Conservation (phyloP, 1,284 basidiomycete genomes). For the Porodaedalea pini region DNA sequence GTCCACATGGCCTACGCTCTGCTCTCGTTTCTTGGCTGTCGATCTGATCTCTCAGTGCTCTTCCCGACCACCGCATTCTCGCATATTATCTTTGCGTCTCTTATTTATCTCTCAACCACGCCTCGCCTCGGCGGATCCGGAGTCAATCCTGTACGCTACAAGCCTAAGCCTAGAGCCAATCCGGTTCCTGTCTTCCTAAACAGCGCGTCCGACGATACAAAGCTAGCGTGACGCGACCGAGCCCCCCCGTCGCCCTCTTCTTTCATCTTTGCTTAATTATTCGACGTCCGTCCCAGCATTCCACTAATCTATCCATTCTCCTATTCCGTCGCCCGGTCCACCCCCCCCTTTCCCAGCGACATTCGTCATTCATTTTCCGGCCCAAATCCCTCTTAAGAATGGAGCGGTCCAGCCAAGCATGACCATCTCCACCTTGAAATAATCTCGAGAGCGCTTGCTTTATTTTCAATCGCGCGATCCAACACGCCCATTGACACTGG, state of each 20-base stretch:
- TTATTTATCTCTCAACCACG: not conserved
- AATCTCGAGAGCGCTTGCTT: too few species aligned
- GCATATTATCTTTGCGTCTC: not conserved
- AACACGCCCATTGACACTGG: too few species aligned
- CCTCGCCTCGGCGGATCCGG: not conserved
- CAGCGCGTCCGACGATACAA: too few species aligned
- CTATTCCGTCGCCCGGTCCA: not conserved
- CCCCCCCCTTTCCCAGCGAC: not conserved
- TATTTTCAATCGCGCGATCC: too few species aligned
- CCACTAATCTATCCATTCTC: not conserved
- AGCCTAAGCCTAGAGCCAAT: not conserved
- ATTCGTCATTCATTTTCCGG: not conserved
- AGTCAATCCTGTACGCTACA: not conserved
- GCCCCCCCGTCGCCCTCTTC: too few species aligned
- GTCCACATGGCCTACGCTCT: not conserved
- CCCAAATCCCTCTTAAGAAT: not conserved
- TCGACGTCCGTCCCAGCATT: not conserved
- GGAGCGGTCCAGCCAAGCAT: too few species aligned
- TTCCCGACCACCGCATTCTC: too few species aligned
- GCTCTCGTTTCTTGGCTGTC: not conserved
- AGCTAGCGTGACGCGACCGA: too few species aligned
- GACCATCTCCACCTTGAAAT: too few species aligned
- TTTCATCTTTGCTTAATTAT: not conserved
- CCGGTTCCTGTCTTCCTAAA: too few species aligned
- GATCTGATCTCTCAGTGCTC: not conserved